Conservation (phyloP, 2,329 filamentous ascomycete species). For the Colletotrichum gigasporum region DNA sequence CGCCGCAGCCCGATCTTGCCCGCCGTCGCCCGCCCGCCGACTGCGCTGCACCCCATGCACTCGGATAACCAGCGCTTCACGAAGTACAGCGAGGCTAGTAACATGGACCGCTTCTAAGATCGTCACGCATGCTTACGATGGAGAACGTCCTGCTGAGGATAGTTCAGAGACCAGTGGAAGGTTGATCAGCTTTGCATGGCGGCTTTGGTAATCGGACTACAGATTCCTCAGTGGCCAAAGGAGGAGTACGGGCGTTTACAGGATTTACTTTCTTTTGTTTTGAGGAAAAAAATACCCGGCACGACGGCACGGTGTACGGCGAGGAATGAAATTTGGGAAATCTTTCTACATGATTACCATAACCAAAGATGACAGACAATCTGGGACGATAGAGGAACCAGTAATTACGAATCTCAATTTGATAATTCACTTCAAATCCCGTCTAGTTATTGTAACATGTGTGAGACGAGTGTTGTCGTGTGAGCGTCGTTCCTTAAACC, state of each 20-base stretch:
- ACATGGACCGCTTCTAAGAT: slow-evolving; percentile 58
- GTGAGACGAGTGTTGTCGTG: background rate
- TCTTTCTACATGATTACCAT: background rate
- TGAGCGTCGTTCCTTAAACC: too few species aligned
- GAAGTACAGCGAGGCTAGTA: slow-evolving; percentile 59
- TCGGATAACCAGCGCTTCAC: slow-evolving; percentile 43
- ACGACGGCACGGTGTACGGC: slow-evolving; percentile 5
- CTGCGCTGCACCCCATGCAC: slow-evolving; percentile 65
- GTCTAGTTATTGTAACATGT: background rate
- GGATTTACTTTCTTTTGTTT: slow-evolving; percentile 4
- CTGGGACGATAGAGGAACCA: slow-evolving; percentile 14
- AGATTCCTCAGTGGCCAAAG: background rate
- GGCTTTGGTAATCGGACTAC: background rate
- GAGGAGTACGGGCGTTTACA: slow-evolving; percentile 10
- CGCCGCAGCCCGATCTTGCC: slow-evolving; percentile 66
- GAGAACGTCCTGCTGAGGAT: background rate
- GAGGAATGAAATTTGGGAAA: slow-evolving; percentile 7
- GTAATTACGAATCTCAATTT: slow-evolving; percentile 2
- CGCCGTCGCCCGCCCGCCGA: slow-evolving; percentile 63
- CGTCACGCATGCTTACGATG: background rate
- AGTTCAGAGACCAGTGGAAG: background rate
- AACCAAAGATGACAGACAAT: slow-evolving; percentile 9
- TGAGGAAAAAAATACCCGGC: slow-evolving; percentile 24
- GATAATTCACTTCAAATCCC: background rate
- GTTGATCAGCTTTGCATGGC: background rate